These are phyloP conservation scores for Candolleomyces aberdarensis DNA, from an alignment of 768 basidiomycete genomes.

Conservation along the genomic window DNA sequence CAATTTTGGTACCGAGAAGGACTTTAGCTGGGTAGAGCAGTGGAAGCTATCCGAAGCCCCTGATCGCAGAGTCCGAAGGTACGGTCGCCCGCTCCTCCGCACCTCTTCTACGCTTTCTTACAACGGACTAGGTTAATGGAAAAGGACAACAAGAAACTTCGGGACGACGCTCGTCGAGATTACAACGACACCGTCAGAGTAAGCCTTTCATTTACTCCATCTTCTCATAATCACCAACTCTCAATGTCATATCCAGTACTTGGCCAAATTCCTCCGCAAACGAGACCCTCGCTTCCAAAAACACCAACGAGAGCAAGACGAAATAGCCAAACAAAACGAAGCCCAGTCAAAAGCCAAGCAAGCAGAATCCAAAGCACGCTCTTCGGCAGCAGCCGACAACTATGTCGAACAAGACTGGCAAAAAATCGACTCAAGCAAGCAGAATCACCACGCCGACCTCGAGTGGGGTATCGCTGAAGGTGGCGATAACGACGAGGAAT, in stretches of 20 bases:
- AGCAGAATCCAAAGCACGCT: conserved; percentile 18
- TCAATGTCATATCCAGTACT: conserved; percentile 44
- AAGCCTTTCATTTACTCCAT: conserved; percentile 21
- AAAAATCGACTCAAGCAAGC: conserved; percentile 39
- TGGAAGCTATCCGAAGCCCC: conserved; percentile 86
- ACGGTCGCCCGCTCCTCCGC: conserved; percentile 15
- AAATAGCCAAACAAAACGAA: conserved; percentile 14
- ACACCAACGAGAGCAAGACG: conserved; percentile 50
- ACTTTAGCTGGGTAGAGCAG: conserved; percentile 83
- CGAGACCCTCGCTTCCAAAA: conserved; percentile 86
- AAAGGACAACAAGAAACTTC: conserved; percentile 89
- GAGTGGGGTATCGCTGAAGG: conserved; percentile 76
- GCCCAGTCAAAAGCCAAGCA: conserved; percentile 30
- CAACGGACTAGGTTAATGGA: conserved; percentile 71
- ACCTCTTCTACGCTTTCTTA: not conserved
- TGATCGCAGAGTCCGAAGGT: conserved; percentile 82
- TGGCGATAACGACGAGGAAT: conserved; percentile 62
- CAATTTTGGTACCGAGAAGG: conserved; percentile 83
- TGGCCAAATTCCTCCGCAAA: conserved; percentile 75
- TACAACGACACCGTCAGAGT: conserved; percentile 92
- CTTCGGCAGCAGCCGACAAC: conserved; percentile 29
- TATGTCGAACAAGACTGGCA: conserved; percentile 95
- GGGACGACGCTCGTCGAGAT: conserved; percentile 83
- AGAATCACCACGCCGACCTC: conserved; percentile 51
- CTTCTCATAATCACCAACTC: not conserved